Evolutionary conservation across 2,329 filamentous ascomycete genomes (phyloP), one percentile per base, ranked within the genome.

Genomic region (Curvularia lunata): DNA sequence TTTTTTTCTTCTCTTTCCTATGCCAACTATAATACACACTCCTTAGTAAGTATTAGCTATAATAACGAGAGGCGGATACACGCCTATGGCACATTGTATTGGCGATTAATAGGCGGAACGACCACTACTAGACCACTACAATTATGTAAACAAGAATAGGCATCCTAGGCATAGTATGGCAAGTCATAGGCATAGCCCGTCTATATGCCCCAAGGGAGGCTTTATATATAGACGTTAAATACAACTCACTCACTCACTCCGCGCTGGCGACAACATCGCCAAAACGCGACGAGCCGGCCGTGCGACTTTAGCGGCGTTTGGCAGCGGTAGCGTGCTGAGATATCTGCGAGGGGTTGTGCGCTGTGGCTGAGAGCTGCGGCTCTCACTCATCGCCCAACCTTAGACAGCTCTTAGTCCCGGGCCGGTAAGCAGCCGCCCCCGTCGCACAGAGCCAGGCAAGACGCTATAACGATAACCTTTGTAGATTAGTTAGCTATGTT

Each of bases 321-420:
- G 38, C 2, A 41, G 16, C 3, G 2, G 38, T 51, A 51, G 48
- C 48, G 48, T 41, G 38, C 1, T 41, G 18, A 41, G 38, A 41
- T 23, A 21, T 45, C 42, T 45, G 42, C 16, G 25, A 30, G 37
- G 37, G 42, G 42, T 45, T 18, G 16, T 9, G 42, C 42, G 42
- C 42, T 43, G 41, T 43, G 41, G 41, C 41, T 42, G 48, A 42
- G 37, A 30, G 28, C 48, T 51, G 25, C 42, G 25, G 42, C 42
- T 45, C 42, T 12, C 41, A 43, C 41, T 27, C 16, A 45, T 45
- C 42, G 25, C 42, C 42, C 19, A 23, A 45, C 42, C 42, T 45
- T 45, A 28, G 42, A 45, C 42, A 18, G 42, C 42, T 45, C 42
- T 45, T 45, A 45, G 28, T 45, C 42, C 42, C 16, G 23, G 42